Evolutionary conservation across 202 grass and related monocot genomes (phyloP).

Genomic region (Eragrostis tef): DNA sequence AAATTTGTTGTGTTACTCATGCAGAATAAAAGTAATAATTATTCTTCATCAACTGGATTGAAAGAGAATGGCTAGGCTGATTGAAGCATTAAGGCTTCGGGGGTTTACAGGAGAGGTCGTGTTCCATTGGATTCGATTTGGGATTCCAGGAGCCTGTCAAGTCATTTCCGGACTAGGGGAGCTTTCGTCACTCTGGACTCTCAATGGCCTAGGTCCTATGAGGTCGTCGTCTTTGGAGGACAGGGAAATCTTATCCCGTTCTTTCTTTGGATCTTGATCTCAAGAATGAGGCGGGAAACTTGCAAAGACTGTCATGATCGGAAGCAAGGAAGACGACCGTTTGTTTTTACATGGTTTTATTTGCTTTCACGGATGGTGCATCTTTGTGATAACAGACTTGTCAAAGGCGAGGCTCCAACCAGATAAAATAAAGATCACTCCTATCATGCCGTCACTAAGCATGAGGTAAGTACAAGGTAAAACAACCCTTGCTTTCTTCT

Average conservation of each 20-base stretch:
- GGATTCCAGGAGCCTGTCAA: constrained; percentile 42
- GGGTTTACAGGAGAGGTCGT: constrained; percentile 43
- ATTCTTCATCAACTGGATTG: neutral
- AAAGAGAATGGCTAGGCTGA: neutral
- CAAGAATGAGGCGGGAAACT: constrained; percentile 21
- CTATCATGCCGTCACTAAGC: constrained; percentile 16
- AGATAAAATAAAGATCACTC: constrained; percentile 21
- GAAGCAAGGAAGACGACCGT: constrained; percentile 38
- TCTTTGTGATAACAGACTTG: constrained; percentile 31
- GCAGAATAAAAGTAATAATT: neutral
- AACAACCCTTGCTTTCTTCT: neutral
- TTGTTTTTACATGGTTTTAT: constrained; percentile 42
- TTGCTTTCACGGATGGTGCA: constrained; percentile 40
- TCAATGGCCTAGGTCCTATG: constrained; percentile 34
- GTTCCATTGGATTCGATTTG: constrained; percentile 42
- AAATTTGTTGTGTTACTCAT: constrained; percentile 24
- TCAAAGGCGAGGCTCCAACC: constrained; percentile 10
- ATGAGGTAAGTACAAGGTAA: constrained; percentile 41
- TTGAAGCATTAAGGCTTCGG: constrained; percentile 25
- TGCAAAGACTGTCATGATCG: constrained; percentile 39
- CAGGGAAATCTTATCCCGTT: constrained; percentile 59
- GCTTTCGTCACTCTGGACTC: constrained; percentile 31
- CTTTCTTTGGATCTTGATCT: constrained; percentile 52
- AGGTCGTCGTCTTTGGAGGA: constrained; percentile 52
- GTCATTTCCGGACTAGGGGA: constrained; percentile 30